Evolutionary conservation across 495 filamentous ascomycete species (phyloP).

Genomic region (Tetracladium setigerum): DNA sequence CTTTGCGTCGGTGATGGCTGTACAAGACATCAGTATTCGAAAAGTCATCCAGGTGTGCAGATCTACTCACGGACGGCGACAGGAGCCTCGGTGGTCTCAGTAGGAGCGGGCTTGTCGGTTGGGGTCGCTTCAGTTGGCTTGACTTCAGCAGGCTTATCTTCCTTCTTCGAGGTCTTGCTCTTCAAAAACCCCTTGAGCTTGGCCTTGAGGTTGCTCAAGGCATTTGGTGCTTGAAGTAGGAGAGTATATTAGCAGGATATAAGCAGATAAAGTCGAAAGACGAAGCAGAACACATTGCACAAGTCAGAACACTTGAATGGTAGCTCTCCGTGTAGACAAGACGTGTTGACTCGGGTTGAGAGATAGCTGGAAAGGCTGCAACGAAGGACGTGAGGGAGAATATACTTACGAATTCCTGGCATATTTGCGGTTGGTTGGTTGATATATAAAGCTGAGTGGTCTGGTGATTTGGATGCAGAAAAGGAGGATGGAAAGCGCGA

Average conservation of each 20-base stretch:
- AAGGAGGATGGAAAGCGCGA: not conserved
- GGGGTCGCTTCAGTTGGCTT: conserved; percentile 3
- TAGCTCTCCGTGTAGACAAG: not conserved
- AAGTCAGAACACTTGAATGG: not conserved
- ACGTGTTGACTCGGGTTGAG: not conserved
- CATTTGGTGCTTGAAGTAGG: conserved; percentile 23
- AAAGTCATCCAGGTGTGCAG: not conserved
- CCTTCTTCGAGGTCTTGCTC: conserved; percentile 24
- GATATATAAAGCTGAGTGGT: too few relatives aligned
- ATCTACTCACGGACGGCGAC: conserved; percentile 5
- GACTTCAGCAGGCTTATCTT: conserved; percentile 18
- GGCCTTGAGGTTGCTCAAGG: conserved; percentile 28
- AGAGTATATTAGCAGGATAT: conserved; percentile 1
- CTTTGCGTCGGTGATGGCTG: conserved; percentile 2
- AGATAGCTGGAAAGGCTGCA: not conserved
- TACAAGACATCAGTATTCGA: not conserved
- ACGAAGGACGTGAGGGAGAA: too few relatives aligned
- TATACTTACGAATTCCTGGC: conserved; percentile 20
- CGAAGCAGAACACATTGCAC: not conserved
- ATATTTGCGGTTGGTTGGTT: conserved; percentile 11
- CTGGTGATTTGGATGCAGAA: not conserved
- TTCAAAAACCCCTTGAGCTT: conserved; percentile 52
- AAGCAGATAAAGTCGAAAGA: not conserved
- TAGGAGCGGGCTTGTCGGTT: conserved; percentile 3
- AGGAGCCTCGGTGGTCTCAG: conserved; percentile 11